Base-by-base conservation (phyloP, 2,329 filamentous ascomycete genomes). In the Neopestalotiopsis sp. region DNA sequence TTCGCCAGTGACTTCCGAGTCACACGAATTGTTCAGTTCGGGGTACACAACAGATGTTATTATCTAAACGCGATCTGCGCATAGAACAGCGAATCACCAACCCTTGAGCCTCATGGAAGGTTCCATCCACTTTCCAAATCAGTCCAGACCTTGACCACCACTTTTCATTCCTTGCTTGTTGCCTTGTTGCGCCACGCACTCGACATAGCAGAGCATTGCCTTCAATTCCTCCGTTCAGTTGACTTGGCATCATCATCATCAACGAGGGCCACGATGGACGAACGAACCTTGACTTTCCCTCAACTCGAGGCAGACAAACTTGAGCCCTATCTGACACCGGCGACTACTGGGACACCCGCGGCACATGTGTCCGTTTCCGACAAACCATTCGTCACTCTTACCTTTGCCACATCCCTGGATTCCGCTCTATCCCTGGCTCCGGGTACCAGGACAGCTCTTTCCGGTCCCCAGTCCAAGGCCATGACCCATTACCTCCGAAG, bases 401-500 rank as follows among this genome's bases (percentile, higher is more conserved):
- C 95, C 13, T 98, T 95, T 80, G 95, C 96, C 28, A 92, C 91
- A 6, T 98, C 95, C 4, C 91, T 99, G 73, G 95, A 98, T 82
- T 91, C 92, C 56, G 89, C 90, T 67, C 86, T 97, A 65, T 89
- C 94, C 1, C 86, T 95, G 34, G 86, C 91, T 0, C 94, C 94
- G 0, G 94, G 94, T 14, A 85, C 90, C n/a, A 92, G 92, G 72
- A 98, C 95, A 2, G 85, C 88, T 0, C 88, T 98, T 14, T 98
- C 95, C 1, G 95, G 95, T 3, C 88, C 92, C 0, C 86, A 91
- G 71, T 94, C 94, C 49, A 97, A 97, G 80, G 88, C 93, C 66
- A 97, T 98, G 94, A 98, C 95, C 0, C 95, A 98, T 80, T 94
- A 92, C 78, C 88, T 98, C 34, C 93, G 95, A 75, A 91, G 91